These are phyloP conservation scores for Bretschneidera sinensis DNA, from an alignment of 345 rosid species.

Conservation along the genomic window DNA sequence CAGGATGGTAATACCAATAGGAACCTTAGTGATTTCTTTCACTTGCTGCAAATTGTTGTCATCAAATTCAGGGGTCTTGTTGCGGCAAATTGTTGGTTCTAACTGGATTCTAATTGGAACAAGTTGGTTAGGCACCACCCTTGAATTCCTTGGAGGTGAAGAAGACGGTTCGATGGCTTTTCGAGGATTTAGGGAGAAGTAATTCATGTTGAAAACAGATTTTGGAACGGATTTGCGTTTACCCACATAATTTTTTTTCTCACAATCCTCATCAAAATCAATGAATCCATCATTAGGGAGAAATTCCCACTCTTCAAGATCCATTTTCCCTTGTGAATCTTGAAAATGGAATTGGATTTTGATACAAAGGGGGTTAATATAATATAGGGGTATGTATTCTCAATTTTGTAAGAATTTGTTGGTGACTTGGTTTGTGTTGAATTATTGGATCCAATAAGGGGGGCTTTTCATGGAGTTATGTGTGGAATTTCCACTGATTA, in stretches of 20 bases:
- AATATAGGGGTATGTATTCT: too few species aligned
- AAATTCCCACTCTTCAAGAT: slow-evolving; percentile 91
- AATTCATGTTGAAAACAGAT: slow-evolving; percentile 43
- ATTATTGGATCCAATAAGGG: slow-evolving; percentile 29
- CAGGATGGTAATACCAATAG: slow-evolving; percentile 12
- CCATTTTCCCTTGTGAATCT: slow-evolving; percentile 38
- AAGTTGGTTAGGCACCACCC: slow-evolving; percentile 34
- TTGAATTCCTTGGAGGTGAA: slow-evolving; percentile 24
- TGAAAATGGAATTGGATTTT: too few species aligned
- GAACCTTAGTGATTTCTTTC: slow-evolving; percentile 20
- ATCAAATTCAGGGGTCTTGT: too few species aligned
- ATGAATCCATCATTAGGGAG: slow-evolving; percentile 48
- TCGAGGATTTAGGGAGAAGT: slow-evolving; percentile 42
- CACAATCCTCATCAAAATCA: slow-evolving; percentile 40
- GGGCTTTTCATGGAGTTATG: slow-evolving; percentile 20
- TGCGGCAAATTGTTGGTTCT: slow-evolving; percentile 23
- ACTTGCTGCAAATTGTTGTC: too few species aligned
- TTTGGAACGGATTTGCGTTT: slow-evolving; percentile 26
- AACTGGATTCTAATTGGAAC: slow-evolving; percentile 60
- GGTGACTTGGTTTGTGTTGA: slow-evolving; percentile 10
- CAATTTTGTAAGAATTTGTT: neutral
- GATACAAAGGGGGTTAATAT: too few species aligned
- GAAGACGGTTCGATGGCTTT: slow-evolving; percentile 20
- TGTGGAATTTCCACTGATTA: slow-evolving; percentile 17
- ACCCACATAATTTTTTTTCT: slow-evolving; percentile 20